Conservation (phyloP, 768 basidiomycete species). For the Tricholoma furcatifolium region DNA sequence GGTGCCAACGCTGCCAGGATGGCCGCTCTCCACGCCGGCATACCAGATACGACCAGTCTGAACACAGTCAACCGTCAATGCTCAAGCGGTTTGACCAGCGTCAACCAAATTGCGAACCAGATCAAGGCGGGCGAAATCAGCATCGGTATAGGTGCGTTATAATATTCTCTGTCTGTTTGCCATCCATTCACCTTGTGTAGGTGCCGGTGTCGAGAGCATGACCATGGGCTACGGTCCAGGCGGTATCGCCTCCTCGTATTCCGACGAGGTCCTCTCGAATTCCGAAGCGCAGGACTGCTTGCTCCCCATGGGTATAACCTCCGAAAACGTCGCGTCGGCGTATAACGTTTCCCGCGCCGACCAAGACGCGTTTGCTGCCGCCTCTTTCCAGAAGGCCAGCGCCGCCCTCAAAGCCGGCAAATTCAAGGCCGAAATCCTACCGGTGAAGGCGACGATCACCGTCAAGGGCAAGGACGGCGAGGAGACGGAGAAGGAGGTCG, state of each 20-base stretch:
- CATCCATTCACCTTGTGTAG: conserved; percentile 30
- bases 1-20: conserved; percentile 83
- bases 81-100: conserved; percentile 80
- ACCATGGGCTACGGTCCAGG: conserved; percentile 67
- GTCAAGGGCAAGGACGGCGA: conserved; percentile 65
- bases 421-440: conserved; percentile 83
- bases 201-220: conserved; percentile 91
- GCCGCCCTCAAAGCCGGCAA: conserved; percentile 77
- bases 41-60: conserved; percentile 71
- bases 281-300: conserved; percentile 79
- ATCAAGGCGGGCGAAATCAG: conserved; percentile 81
- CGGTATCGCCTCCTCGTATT: conserved; percentile 52
- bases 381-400: conserved; percentile 83
- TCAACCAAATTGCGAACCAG: conserved; percentile 79
- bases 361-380: conserved; percentile 87
- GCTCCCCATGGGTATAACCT: conserved; percentile 90
- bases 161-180: conserved; percentile 6
- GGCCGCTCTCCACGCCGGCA: conserved; percentile 83
- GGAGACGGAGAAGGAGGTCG: conserved; percentile 59
- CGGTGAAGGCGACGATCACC: conserved; percentile 61
- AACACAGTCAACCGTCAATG: conserved; percentile 91
- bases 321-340: conserved; percentile 86
- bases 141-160: conserved; percentile 85
- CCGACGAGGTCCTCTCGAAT: conserved; percentile 62
- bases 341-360: conserved; percentile 68